phyloP scores from a whole-genome alignment of 371 early-diverging fungal species.

The Rhizopus delemar region DNA sequence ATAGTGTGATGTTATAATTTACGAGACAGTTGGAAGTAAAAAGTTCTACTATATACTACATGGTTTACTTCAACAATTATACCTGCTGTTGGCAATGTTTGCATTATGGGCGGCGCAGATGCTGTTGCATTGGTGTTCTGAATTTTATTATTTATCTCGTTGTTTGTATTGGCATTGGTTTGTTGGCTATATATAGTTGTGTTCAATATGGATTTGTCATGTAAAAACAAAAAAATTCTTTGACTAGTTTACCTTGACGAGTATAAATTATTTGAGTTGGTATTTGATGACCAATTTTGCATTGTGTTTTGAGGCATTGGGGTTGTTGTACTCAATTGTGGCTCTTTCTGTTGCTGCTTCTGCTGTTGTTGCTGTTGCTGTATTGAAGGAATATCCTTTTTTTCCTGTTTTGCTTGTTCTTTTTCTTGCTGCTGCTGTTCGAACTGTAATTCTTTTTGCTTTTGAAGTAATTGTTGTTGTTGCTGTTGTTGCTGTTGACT shows the following conservation, averaged over 20 bases:
- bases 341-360: constrained; percentile 1
- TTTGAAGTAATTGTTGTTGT: constrained; percentile 30
- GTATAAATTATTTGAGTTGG: constrained; percentile 1
- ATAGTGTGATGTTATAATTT: constrained; percentile 12
- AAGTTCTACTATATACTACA: constrained; percentile 40
- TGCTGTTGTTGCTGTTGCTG: constrained; percentile 8
- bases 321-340: constrained; percentile 2
- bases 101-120: background rate
- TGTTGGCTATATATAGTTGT: background rate
- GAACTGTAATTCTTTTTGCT: constrained; percentile 9
- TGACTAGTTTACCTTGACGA: background rate
- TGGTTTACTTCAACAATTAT: constrained; percentile 51
- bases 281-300: constrained; percentile 2
- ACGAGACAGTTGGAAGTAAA: constrained; percentile 52
- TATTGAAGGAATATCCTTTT: background rate
- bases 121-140: background rate
- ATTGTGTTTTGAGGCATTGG: constrained; percentile 5
- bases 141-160: background rate
- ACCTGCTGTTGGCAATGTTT: constrained; percentile 30
- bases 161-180: background rate
- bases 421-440: constrained; percentile 10
- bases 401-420: constrained; percentile 5
- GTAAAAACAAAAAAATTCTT: background rate
- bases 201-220: too few species aligned
- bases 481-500: constrained; percentile 43